Evolutionary conservation across 768 basidiomycete genomes (phyloP).

Genomic region (Trametes meyenii): DNA sequence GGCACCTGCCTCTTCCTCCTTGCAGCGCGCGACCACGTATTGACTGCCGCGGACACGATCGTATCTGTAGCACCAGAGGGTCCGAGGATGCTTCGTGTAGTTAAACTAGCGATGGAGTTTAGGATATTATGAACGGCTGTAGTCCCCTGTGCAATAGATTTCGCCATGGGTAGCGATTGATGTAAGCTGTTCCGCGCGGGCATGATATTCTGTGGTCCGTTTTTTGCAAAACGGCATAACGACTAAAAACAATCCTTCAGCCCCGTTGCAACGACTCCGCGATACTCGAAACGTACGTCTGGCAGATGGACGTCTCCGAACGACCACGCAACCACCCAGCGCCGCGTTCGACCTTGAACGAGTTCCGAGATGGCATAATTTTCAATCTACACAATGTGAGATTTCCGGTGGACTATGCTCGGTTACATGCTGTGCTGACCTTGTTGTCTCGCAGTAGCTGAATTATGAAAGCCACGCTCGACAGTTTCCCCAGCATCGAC

Average conservation of each 20-base stretch:
- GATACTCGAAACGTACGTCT: constrained; percentile 59
- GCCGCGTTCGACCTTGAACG: constrained; percentile 81
- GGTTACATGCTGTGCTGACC: constrained; percentile 36
- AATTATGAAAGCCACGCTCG: constrained; percentile 69
- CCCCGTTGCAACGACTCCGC: background rate
- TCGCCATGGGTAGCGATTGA: constrained; percentile 38
- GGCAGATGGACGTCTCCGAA: constrained; percentile 64
- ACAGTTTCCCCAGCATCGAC: constrained; percentile 87
- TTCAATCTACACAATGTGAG: constrained; percentile 53
- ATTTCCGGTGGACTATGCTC: background rate
- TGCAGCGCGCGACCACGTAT: constrained; percentile 74
- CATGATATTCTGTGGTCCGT: constrained; percentile 52
- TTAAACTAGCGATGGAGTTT: constrained; percentile 36
- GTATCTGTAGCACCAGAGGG: constrained; percentile 11
- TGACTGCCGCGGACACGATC: constrained; percentile 25
- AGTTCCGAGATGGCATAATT: constrained; percentile 90
- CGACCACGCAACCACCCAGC: constrained; percentile 96
- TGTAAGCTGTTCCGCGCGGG: constrained; percentile 60
- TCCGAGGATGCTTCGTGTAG: background rate
- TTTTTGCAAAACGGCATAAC: constrained; percentile 41
- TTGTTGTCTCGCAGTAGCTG: constrained; percentile 48
- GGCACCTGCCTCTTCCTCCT: constrained; percentile 47
- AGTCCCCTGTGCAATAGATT: constrained; percentile 13
- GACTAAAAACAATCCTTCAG: constrained; percentile 30
- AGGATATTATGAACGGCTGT: constrained; percentile 38